Evolutionary conservation across 768 basidiomycete genomes (phyloP), one percentile per base, ranked within the genome.

Genomic region (Serpula lacrymans): DNA sequence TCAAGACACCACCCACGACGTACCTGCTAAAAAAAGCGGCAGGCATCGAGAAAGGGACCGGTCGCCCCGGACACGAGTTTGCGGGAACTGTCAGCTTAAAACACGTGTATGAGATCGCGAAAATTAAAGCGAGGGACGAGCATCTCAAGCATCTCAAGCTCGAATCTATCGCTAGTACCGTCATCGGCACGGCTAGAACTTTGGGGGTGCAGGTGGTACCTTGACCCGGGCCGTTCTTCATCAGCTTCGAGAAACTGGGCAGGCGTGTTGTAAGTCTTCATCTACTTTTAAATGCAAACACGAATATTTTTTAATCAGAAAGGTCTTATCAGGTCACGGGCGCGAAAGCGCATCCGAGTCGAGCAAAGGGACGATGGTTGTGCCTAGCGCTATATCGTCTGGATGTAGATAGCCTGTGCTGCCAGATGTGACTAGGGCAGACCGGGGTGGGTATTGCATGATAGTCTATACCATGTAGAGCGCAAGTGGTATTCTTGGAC

Each of bases 31-130:
- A 95, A 69, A 83, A 86, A 60, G 84, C 87, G 28, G 82, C 91
- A 30, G 87, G 86, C 11, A 80, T 97, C 55, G 88, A 91, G 57
- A 93, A 92, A 66, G 95, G 93, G 12, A 80, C 89, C 34, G 88
- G 80, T 31, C 80, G 81, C 56, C 83, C 89, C 53, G 81, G 90
- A 43, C 78, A 86, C 67, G 84, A 88, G 55, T 69, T 74, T 45
- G 71, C 79, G 46, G 90, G 85, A 36, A 91, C 87, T 33, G 75
- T 98, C 62, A 88, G 79, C 58, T 75, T 98, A 55, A 99, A 99
- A 73, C 94, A 97, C 72, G 78, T 98, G 60, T 97, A 93, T 65
- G 96, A 98, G 73, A 96, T 99, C 60, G 91, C 95, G 26, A 95
- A 89, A 75, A 88, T 99, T 64, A 99, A 99, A 71, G 76, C 80